phyloP scores from a whole-genome alignment of 345 rosid species.

The Bruguiera gymnorhiza region DNA sequence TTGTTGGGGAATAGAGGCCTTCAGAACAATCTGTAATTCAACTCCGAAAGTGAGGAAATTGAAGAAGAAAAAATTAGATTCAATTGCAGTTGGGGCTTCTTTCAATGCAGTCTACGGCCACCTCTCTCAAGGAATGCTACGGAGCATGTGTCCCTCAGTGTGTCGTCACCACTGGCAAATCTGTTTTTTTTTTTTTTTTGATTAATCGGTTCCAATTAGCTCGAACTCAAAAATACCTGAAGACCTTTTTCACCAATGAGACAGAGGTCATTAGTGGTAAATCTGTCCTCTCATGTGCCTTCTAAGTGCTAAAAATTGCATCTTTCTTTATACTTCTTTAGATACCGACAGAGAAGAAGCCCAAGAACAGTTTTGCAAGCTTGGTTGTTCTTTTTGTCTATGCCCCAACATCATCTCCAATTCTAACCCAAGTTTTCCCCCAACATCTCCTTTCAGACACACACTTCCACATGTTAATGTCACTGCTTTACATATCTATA shows the following conservation, averaged over 20 bases:
- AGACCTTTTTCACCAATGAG: too few relatives aligned
- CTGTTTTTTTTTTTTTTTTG: too few relatives aligned
- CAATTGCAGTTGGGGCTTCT: conserved; percentile 24
- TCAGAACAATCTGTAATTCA: not conserved
- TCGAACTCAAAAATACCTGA: too few relatives aligned
- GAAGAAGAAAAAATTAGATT: conserved; percentile 4
- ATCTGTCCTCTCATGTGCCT: conserved; percentile 14
- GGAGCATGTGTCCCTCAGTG: not conserved
- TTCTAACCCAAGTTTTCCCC: too few relatives aligned
- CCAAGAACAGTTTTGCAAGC: conserved; percentile 29
- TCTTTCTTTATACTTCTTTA: conserved; percentile 1
- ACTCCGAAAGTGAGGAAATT: conserved; percentile 2
- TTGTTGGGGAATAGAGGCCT: too few relatives aligned
- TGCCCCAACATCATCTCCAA: too few relatives aligned
- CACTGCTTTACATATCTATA: too few relatives aligned
- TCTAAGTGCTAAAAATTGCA: conserved; percentile 38
- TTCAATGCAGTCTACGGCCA: conserved; percentile 16
- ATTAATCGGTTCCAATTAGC: too few relatives aligned
- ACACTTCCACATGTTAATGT: too few relatives aligned
- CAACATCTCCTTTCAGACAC: too few relatives aligned
- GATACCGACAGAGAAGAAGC: not conserved
- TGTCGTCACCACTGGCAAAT: too few relatives aligned
- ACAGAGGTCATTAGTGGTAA: too few relatives aligned
- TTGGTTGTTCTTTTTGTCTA: conserved; percentile 13
- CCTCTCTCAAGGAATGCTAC: conserved; percentile 34